Percentiles rank a stretch among this genome's conserved stretches.
Conservation (phyloP, 441 rosid genomes). For the Mallotus japonicus region DNA sequence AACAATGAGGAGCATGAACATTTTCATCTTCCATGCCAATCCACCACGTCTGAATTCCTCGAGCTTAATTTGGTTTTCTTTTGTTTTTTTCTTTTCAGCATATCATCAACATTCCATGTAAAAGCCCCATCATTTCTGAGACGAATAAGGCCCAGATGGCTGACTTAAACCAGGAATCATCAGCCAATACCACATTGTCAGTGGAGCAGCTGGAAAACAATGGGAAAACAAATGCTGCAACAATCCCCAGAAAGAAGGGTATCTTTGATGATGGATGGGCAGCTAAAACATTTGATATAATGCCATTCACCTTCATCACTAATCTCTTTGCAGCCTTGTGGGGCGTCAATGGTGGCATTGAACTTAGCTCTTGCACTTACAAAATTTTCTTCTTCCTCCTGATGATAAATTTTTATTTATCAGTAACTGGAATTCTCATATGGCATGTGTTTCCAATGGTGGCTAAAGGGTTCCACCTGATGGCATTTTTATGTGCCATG, state of each 20-base stretch:
- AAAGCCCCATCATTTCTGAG: background rate
- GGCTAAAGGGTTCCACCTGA: background rate
- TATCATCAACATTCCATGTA: background rate
- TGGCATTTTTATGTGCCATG: constrained; percentile 12
- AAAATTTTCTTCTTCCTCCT: background rate
- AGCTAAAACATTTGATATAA: background rate
- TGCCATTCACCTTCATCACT: constrained; percentile 12
- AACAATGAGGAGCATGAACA: no score
- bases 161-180: background rate
- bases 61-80: no score
- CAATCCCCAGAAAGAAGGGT: background rate
- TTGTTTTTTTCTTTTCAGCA: no score
- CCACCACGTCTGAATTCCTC: no score
- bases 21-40: no score
- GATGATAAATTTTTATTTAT: constrained; percentile 6
- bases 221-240: background rate
- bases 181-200: background rate
- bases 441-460: background rate
- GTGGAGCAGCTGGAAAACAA: background rate
- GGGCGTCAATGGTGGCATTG: background rate
- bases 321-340: constrained; percentile 8
- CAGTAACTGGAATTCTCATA: background rate
- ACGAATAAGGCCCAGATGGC: background rate
- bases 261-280: background rate
- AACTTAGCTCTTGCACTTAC: background rate